phyloP scores from a whole-genome alignment of 305 asterid genomes.

The Fraxinus baroniana region DNA sequence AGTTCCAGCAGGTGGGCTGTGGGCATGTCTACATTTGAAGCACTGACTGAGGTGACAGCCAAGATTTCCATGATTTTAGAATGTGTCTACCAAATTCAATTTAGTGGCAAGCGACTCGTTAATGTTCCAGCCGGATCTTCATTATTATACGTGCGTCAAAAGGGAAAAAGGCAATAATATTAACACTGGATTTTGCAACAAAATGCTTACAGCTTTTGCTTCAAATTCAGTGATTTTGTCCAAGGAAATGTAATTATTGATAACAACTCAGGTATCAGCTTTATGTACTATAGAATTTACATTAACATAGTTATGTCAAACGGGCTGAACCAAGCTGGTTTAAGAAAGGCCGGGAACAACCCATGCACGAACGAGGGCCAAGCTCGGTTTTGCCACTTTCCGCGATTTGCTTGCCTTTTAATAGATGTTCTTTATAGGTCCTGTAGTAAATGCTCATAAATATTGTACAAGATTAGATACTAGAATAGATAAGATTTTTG shows the following conservation, averaged over 20 bases:
- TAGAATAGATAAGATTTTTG: neutral
- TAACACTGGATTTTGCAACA: neutral
- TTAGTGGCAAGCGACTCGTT: neutral
- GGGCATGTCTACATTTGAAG: neutral
- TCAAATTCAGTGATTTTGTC: neutral
- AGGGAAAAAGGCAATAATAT: neutral
- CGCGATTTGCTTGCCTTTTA: neutral
- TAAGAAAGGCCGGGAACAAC: neutral
- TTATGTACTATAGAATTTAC: neutral
- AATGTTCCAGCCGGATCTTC: neutral
- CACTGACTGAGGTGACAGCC: neutral
- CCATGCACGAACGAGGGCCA: neutral
- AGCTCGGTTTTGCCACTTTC: neutral
- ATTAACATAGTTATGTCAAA: neutral
- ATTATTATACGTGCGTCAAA: neutral
- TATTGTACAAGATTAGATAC: neutral
- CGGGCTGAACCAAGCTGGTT: neutral
- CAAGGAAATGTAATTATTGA: neutral
- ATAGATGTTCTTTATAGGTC: neutral
- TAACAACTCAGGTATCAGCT: neutral
- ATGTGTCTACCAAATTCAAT: neutral
- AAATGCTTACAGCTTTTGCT: neutral
- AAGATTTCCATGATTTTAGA: neutral
- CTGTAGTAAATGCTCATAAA: neutral
- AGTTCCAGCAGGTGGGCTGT: conserved; percentile 13